These are phyloP conservation scores for Fonsecaea pugnacius DNA, from an alignment of 2,329 filamentous ascomycete genomes.

Conservation along the genomic window DNA sequence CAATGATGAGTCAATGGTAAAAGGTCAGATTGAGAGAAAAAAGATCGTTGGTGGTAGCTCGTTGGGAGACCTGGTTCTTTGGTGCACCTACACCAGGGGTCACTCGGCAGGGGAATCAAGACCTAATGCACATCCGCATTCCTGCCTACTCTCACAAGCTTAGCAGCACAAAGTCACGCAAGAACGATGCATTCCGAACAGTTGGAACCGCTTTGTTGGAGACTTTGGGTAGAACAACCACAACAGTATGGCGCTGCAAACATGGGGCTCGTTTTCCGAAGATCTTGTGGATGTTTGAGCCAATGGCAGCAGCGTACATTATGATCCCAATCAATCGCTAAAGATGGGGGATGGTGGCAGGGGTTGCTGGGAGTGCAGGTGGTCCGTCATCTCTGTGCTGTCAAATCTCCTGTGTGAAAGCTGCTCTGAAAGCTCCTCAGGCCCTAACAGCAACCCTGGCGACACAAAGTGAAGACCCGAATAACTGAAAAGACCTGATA, in stretches of 20 bases:
- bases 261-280: slow-evolving; percentile 31
- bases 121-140: slow-evolving; percentile 20
- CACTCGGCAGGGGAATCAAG: not conserved
- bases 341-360: slow-evolving; percentile 1
- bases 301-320: slow-evolving; percentile 37
- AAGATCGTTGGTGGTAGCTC: slow-evolving; percentile 19
- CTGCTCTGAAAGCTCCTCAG: slow-evolving; percentile 9
- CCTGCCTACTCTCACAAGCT: slow-evolving; percentile 6
- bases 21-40: slow-evolving; percentile 36
- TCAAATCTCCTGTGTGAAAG: not conserved
- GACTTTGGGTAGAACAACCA: slow-evolving; percentile 31
- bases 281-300: slow-evolving; percentile 18
- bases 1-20: slow-evolving; percentile 38
- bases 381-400: slow-evolving; percentile 1
- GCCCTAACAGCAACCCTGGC: slow-evolving; percentile 20
- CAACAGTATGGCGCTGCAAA: slow-evolving; percentile 25
- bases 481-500: slow-evolving; percentile 36
- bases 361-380: slow-evolving; percentile 23
- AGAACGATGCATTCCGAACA: slow-evolving; percentile 20
- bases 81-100: slow-evolving; percentile 1
- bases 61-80: slow-evolving; percentile 12
- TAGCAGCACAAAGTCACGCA: slow-evolving; percentile 24
- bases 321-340: not conserved
- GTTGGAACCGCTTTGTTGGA: slow-evolving; percentile 20
- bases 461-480: slow-evolving; percentile 32